These are phyloP conservation scores for Apiospora marii DNA, from an alignment of 2,329 filamentous ascomycete genomes.

Conservation along the genomic window DNA sequence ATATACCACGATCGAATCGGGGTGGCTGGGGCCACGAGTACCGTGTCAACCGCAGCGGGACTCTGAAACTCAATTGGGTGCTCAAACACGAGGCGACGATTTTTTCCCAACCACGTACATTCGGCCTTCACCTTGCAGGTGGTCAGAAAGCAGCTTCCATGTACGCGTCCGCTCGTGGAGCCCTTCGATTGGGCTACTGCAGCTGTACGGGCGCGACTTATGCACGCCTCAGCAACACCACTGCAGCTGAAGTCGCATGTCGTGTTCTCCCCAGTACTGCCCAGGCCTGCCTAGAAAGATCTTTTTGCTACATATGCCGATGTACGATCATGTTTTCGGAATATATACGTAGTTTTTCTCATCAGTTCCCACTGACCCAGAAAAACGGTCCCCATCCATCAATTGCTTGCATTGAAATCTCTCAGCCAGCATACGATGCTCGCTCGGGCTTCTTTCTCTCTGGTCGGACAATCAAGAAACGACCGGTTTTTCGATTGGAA, in stretches of 20 bases:
- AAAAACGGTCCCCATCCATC: slow-evolving; percentile 2
- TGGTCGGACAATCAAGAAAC: not conserved
- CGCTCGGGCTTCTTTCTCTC: not conserved
- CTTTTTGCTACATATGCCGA: not conserved
- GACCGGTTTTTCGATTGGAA: not conserved
- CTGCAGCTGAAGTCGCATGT: slow-evolving; percentile 20
- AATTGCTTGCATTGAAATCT: not conserved
- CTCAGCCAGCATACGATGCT: not conserved
- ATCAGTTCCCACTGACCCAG: slow-evolving; percentile 1
- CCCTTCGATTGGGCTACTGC: slow-evolving; percentile 25
- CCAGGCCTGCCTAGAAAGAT: not conserved
- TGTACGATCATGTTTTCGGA: slow-evolving; percentile 18
- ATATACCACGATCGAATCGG: slow-evolving; percentile 11
- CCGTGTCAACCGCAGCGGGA: slow-evolving; percentile 14
- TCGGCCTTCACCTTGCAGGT: slow-evolving; percentile 21
- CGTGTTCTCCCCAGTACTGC: not conserved
- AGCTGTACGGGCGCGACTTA: slow-evolving; percentile 20
- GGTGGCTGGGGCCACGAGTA: slow-evolving; percentile 28
- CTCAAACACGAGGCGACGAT: slow-evolving; percentile 9
- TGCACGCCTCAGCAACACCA: slow-evolving; percentile 25
- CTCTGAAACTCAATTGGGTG: slow-evolving; percentile 28
- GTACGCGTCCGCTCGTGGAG: slow-evolving; percentile 28
- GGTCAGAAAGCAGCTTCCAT: slow-evolving; percentile 28
- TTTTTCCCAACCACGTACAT: slow-evolving; percentile 27
- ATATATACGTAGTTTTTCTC: slow-evolving; percentile 10